Evolutionary conservation across 2,329 filamentous ascomycete species (phyloP), one percentile per base, ranked within the genome.

Genomic region (Botrytis paeoniae): DNA sequence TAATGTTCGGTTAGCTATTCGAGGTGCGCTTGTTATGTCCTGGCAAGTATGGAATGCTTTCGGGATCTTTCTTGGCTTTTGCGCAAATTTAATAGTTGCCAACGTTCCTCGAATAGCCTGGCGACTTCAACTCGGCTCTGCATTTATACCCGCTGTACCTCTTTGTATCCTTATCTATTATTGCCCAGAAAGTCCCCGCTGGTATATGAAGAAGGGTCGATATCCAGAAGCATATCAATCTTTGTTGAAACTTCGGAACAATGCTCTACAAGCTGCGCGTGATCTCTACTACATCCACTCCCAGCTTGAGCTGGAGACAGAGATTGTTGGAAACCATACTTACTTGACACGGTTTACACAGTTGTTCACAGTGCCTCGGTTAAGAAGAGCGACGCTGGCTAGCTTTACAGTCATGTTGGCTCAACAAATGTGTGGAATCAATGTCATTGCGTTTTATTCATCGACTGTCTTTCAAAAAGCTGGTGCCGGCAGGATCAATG

Each of bases 371-470:
- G 86, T 93, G 71, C 90, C 91, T 3, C 87, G 92, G 59, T 84
- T 92, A 9, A 87, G 91, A 20, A 87, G 91, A 57, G 94, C 94
- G 4, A 95, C 90, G 8, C 85, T 92, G 29, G 93, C 93, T 10
- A 92, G 93, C 0, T 92, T 90, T 76, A 89, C 89, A 1, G 92
- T 95, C 77, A 97, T 79, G 78, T 76, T 78, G 59, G 77, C 74
- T 18, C 77, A 78, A 87, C 89, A 73, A 84, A 78, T 77, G 74
- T 76, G 60, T 65, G 68, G 72, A 22, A 61, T 70, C 39, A 73
- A 73, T 79, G 92, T 93, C 72, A 91, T 94, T 71, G 90, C 91
- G 0, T 94, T 94, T 81, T 94, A 94, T 81, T 91, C 89, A 0
- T 90, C 89, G 0, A 90, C 89, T 10, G 84, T 90, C n/a, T 90